A percentile compares a stretch with the other conserved stretches of the same genome.
Conservation (phyloP, 1,139 yeast genomes). For the Taphrina deformans region DNA sequence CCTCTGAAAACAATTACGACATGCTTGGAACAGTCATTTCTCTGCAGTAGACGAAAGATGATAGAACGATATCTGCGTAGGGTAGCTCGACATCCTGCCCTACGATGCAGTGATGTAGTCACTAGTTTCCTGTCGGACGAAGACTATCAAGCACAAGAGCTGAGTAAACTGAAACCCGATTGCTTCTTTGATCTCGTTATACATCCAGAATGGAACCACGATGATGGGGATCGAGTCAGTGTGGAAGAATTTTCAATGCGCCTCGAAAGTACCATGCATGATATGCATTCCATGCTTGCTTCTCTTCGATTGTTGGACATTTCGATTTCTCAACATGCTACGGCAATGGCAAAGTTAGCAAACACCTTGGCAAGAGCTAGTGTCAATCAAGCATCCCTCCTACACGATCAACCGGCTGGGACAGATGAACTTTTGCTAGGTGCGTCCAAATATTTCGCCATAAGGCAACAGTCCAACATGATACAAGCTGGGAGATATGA, state of each 20-base stretch:
- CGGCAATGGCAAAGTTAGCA: background rate
- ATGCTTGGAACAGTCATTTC: background rate
- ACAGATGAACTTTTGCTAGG: background rate
- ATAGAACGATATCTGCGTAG: background rate
- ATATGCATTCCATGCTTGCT: background rate
- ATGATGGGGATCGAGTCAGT: background rate
- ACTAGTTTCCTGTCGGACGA: background rate
- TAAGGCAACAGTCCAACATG: background rate
- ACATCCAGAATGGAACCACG: slow-evolving; percentile 19
- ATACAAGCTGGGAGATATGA: background rate
- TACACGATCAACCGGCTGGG: background rate
- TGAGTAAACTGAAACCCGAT: background rate
- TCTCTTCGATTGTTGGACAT: background rate
- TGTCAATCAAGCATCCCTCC: background rate
- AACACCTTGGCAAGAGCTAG: background rate
- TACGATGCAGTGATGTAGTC: background rate
- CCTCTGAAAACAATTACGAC: background rate
- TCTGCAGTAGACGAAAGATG: background rate
- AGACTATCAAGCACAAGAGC: background rate
- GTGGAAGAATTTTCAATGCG: background rate
- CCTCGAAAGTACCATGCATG: background rate
- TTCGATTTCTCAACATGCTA: background rate
- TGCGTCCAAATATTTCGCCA: background rate
- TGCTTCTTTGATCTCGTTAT: background rate
- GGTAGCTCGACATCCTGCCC: background rate